Percentiles rank a stretch among this genome's conserved stretches.
Evolutionary conservation across 352 stramenopile genomes (phyloP).

Genomic region (Phytopythium montanum): DNA sequence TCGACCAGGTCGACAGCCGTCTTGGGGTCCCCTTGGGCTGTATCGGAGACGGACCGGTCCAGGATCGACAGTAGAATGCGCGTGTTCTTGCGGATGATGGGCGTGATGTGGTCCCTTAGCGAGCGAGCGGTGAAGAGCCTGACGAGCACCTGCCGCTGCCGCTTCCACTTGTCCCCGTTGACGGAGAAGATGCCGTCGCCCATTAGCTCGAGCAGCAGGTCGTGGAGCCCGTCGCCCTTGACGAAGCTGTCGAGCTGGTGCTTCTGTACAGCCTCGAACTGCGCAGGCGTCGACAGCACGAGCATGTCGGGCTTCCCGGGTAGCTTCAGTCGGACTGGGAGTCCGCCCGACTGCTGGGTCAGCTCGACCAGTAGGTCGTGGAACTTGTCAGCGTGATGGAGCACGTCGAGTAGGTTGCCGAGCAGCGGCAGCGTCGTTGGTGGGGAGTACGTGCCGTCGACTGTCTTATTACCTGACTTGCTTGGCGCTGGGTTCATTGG

Average conservation of each 20-base stretch:
- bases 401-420: constrained; percentile 30
- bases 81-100: constrained; percentile 17
- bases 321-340: constrained; percentile 9
- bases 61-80: constrained; percentile 9
- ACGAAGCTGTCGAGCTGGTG: constrained; percentile 56
- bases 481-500: neutral
- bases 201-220: constrained; percentile 41
- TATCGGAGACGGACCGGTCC: neutral
- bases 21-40: neutral
- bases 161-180: constrained; percentile 56
- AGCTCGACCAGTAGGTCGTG: constrained; percentile 38
- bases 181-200: constrained; percentile 54
- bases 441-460: neutral
- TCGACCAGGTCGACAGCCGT: constrained; percentile 14
- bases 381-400: constrained; percentile 21
- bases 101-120: constrained; percentile 26
- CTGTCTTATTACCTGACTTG: neutral
- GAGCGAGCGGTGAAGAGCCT: constrained; percentile 69
- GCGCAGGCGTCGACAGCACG: constrained; percentile 13
- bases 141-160: constrained; percentile 63
- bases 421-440: constrained; percentile 25
- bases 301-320: constrained; percentile 17
- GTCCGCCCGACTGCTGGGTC: neutral
- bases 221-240: constrained; percentile 40
- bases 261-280: constrained; percentile 43